A percentile compares a stretch with the other conserved stretches of the same genome.
Evolutionary conservation across 2,329 filamentous ascomycete genomes (phyloP).

Genomic region (Colletotrichum neosansevieriae): DNA sequence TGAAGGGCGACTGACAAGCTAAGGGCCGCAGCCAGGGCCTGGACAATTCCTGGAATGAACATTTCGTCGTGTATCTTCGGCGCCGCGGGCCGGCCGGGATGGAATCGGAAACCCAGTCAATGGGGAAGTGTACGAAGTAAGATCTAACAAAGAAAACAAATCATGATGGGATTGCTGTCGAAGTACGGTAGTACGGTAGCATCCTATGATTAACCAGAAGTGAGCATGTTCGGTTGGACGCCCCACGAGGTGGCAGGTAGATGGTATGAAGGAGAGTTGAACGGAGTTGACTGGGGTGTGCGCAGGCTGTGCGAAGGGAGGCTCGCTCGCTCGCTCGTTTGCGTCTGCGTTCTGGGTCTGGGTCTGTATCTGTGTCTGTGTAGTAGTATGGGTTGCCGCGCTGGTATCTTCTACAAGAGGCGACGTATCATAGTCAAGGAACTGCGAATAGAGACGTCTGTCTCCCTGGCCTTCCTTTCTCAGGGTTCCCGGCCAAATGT

Average conservation of each 20-base stretch:
- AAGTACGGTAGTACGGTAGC: constrained; percentile 45
- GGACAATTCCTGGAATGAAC: constrained; percentile 57
- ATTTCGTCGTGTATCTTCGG: constrained; percentile 52
- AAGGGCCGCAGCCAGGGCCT: constrained; percentile 66
- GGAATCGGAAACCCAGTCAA: constrained; percentile 60
- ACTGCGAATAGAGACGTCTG: neutral
- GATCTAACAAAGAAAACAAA: constrained; percentile 46
- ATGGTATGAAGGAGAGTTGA: constrained; percentile 38
- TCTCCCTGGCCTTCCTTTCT: constrained; percentile 1
- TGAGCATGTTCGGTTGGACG: constrained; percentile 23
- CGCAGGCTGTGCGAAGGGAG: neutral
- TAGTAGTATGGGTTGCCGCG: constrained; percentile 29
- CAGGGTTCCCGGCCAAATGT: constrained; percentile 11
- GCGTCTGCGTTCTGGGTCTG: neutral
- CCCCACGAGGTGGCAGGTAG: constrained; percentile 38
- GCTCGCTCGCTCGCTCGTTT: neutral
- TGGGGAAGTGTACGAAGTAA: constrained; percentile 51
- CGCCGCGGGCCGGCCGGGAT: constrained; percentile 45
- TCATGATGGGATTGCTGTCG: constrained; percentile 34
- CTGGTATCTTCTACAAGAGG: constrained; percentile 10
- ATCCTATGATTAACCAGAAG: constrained; percentile 22
- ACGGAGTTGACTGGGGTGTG: constrained; percentile 15
- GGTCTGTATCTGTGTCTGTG: neutral
- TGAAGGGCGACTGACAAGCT: constrained; percentile 59
- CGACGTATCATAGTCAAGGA: constrained; percentile 2